Evolutionary conservation across 2,329 filamentous ascomycete species (phyloP), one percentile per base, ranked within the genome.

Genomic region (Mycocentrospora acerina): DNA sequence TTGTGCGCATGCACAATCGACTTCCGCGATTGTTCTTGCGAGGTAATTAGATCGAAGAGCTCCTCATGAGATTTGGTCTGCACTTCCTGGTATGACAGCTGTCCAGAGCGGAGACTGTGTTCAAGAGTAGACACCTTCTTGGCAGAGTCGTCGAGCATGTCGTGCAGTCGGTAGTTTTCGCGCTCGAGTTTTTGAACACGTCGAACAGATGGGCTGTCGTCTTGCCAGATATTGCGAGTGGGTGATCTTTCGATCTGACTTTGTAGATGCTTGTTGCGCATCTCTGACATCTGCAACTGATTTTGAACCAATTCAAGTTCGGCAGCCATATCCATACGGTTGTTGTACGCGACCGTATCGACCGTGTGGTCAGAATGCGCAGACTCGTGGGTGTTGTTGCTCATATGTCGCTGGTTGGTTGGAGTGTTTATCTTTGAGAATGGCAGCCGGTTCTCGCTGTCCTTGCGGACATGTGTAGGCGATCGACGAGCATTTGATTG

Each of bases 41-140:
- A 91, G 66, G 90, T 95, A 61, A 97, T 84, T 26, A 95, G 77
- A 48, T 96, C 90, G 49, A 94, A 86, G 13, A 97, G 82, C 66
- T 97, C 93, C 61, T 96, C 90, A 55, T 97, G 90, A 5, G 90
- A 95, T 64, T 88, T 90, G 2, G 90, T 86, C 66, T 96, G 90
- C 30, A 97, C 82, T 66, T 97, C 91, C 32, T 90, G 86, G 29
- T 96, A 75, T 0, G 89, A 93, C 4, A 97, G 75, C 64, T 96
- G 88, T 10, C 90, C 93, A 24, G 85, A 87, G 41, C 85, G 86
- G 40, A 97, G 85, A 44, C 83, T 90, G 63, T 88, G 86, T 68
- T 97, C 93, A 15, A 97, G 71, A 1, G 85, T 81, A 6, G 91
- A 95, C 2, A 96, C 85, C 71, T 96, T 96, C 75, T 88, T 91